Evolutionary conservation across 139 green algal genomes (phyloP).

Genomic region (Coccomyxa sp.): DNA sequence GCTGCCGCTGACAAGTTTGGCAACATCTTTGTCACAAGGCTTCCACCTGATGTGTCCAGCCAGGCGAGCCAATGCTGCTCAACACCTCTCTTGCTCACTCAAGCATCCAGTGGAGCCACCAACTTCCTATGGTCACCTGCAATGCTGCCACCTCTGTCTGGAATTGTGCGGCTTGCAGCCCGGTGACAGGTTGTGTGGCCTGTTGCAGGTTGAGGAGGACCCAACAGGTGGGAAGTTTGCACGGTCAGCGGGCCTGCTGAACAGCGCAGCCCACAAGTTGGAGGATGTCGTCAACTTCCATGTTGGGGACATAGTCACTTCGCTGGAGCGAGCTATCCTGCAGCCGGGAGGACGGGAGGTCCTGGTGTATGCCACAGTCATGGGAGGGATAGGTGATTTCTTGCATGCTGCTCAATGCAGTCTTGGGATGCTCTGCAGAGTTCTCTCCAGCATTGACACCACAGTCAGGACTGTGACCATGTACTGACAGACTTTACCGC

Average conservation of each 20-base stretch:
- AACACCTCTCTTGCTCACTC: background rate
- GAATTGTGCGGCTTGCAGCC: too few species aligned
- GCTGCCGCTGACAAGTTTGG: slow-evolving; percentile 93
- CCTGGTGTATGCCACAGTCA: slow-evolving; percentile 84
- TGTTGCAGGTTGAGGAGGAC: slow-evolving; percentile 89
- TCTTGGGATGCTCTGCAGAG: too few species aligned
- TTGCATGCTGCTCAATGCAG: too few species aligned
- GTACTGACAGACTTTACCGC: too few species aligned
- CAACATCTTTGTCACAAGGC: slow-evolving; percentile 83
- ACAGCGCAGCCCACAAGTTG: slow-evolving; percentile 92
- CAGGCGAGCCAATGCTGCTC: slow-evolving; percentile 40
- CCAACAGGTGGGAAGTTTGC: slow-evolving; percentile 90
- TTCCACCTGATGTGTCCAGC: slow-evolving; percentile 81
- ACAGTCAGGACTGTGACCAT: too few species aligned
- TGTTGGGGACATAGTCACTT: slow-evolving; percentile 88
- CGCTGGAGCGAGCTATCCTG: slow-evolving; percentile 67
- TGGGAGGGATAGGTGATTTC: slow-evolving; percentile 79
- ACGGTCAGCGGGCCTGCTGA: slow-evolving; percentile 56
- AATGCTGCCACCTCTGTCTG: too few species aligned
- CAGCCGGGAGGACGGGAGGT: slow-evolving; percentile 78
- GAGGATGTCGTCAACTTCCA: slow-evolving; percentile 82
- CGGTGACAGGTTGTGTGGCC: too few species aligned
- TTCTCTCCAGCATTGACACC: too few species aligned
- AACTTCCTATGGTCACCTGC: background rate
- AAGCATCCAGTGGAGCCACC: background rate